Evolutionary conservation across 2,329 filamentous ascomycete species (phyloP), one percentile per base, ranked within the genome.

Genomic region (Coleophoma eucalyptorum): DNA sequence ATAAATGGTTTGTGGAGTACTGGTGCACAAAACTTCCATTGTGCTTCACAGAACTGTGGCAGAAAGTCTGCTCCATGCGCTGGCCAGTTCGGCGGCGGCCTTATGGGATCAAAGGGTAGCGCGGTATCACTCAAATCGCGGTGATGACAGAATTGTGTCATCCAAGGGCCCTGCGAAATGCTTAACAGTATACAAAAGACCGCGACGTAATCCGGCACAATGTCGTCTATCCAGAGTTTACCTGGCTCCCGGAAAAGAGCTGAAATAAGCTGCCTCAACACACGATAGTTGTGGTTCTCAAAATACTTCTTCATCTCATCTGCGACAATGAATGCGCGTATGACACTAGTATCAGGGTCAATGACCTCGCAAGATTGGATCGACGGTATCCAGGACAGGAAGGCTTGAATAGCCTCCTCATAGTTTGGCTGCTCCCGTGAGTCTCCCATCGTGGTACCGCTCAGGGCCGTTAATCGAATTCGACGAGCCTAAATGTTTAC

Each of bases 11-110:
- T 31, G 10, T 19, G 20, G 13, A 60, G 45, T 15, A 44, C 19
- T 16, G 50, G n/a, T 7, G 50, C 49, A 47, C 54, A 61, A 44
- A 59, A 61, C 40, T 37, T 46, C 55, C 57, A 61, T 44, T 61
- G 58, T 21, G 49, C 33, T 38, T 57, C 32, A 42, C 50, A 51
- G 47, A 61, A 59, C 6, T 35, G 5, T 4, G 46, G 26, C 41
- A 57, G 59, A 38, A 59, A 56, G 16, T 49, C 43, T 35, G 40
- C 26, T 26, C 18, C 40, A 15, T 15, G 43, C 34, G 41, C 18
- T 18, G 11, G 38, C 16, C 10, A 16, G 38, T 18, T 7, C 11
- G 10, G 8, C 7, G 38, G 16, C 8, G 16, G 38, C 11, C 16
- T 41, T 41, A 11, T 16, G 38, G 16, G 38, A 8, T 8, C 18